Evolutionary conservation across 1,284 basidiomycete genomes (phyloP), one percentile per base, ranked within the genome.

Genomic region (Violaceomyces palustris): DNA sequence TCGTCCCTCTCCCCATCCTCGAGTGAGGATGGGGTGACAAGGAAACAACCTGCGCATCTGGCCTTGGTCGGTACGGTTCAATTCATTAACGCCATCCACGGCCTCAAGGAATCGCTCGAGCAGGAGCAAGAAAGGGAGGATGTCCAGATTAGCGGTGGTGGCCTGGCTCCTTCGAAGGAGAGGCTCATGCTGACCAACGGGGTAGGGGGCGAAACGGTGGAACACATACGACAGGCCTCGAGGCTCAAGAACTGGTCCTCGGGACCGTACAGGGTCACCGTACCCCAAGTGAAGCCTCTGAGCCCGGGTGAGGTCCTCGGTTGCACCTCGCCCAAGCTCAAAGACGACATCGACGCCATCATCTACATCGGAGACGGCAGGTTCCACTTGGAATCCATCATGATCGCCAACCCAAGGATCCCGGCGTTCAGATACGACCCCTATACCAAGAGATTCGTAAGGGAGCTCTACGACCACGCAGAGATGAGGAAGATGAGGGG

Each of bases 361-460:
- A 49, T 72, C 36, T 99, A 98, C 74, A 82, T 99, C 23, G 94
- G 94, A 18, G 94, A 99, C 69, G 94, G 94, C 15, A 84, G 94
- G 11, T 99, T 99, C 77, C 94, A 98, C 72, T 81, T 98, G 14
- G 94, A 99, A 75, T 87, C 88, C 11, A 92, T 97, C 73, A 99
- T 98, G 94, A 97, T 99, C 50, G 90, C 90, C 23, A 99, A 99
- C 74, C 94, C 94, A 0, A 76, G 80, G n/a, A 81, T 97, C 18
- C 90, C 93, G 10, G 92, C 94, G 0, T 98, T 96, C 78, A 83
- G 94, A 23, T 99, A 97, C 75, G 94, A 98, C 69, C 94, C 94
- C 4, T 99, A 98, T 74, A 90, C 89, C 24, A 98, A 98, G 74
- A 92, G 92, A 67, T 80, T 99, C 45, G 97, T 93, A 4, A 77